These are phyloP conservation scores for Colletotrichum sp. DNA, from an alignment of 2,329 filamentous ascomycete species.

Conservation along the genomic window DNA sequence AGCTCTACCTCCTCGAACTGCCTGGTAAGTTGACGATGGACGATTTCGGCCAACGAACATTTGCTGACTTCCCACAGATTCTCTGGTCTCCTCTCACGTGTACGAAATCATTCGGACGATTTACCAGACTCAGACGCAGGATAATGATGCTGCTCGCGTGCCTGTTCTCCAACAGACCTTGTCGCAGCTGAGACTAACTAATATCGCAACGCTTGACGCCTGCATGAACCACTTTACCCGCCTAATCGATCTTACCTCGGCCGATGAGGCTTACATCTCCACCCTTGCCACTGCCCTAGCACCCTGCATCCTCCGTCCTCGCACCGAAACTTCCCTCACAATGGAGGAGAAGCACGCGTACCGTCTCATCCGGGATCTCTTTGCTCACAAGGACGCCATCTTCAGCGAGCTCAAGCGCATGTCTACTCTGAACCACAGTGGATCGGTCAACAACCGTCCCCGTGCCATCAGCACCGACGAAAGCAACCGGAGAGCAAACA, in stretches of 20 bases:
- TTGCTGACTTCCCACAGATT: constrained; percentile 66
- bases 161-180: constrained; percentile 95
- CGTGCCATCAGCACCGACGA: constrained; percentile 95
- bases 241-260: constrained; percentile 94
- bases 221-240: constrained; percentile 98
- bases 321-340: constrained; percentile 85
- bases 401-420: constrained; percentile 96
- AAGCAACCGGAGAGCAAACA: constrained; percentile 89
- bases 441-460: constrained; percentile 64
- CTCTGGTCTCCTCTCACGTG: constrained; percentile 96
- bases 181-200: constrained; percentile 91
- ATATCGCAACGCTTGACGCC: constrained; percentile 98
- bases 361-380: constrained; percentile 88
- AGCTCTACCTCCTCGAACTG: constrained; percentile 92
- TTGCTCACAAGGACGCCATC: constrained; percentile 92
- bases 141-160: constrained; percentile 80
- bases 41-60: neutral
- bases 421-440: constrained; percentile 71
- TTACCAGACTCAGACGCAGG: constrained; percentile 73
- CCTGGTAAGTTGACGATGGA: constrained; percentile 67
- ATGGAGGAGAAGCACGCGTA: constrained; percentile 95
- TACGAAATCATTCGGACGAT: constrained; percentile 99
- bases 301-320: constrained; percentile 87
- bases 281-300: constrained; percentile 77
- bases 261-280: constrained; percentile 84